Evolutionary conservation across 208 protist genomes (phyloP).

Genomic region (Crithidia mellificae): DNA sequence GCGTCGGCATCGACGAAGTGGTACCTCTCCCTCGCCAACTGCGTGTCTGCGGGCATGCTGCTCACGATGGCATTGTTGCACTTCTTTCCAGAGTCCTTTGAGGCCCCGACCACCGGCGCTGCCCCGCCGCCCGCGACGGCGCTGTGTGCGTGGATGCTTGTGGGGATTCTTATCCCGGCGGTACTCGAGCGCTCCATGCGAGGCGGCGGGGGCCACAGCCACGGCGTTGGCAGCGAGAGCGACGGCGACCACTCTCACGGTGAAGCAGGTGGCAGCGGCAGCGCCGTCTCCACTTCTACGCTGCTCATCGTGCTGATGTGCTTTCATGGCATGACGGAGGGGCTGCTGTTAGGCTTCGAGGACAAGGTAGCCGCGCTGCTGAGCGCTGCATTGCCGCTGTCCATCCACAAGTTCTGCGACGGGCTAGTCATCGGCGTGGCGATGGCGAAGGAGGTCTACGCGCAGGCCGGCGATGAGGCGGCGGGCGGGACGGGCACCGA

Average conservation of each 20-base stretch:
- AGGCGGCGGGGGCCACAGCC: conserved; percentile 29
- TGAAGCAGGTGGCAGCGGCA: conserved; percentile 9
- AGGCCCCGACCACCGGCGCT: neutral
- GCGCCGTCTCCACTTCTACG: conserved; percentile 22
- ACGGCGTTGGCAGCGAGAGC: conserved; percentile 11
- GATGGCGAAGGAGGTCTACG: conserved; percentile 51
- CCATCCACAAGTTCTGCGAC: conserved; percentile 70
- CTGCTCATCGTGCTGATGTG: conserved; percentile 69
- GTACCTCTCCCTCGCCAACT: conserved; percentile 63
- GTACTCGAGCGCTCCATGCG: conserved; percentile 41
- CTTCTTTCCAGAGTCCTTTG: conserved; percentile 53
- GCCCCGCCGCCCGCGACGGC: neutral
- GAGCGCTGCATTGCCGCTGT: conserved; percentile 47
- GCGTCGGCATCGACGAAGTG: conserved; percentile 7
- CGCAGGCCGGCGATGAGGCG: neutral
- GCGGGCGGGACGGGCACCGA: neutral
- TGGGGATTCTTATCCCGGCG: conserved; percentile 64
- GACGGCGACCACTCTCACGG: conserved; percentile 18
- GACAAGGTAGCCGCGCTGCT: conserved; percentile 32
- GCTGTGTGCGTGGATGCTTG: conserved; percentile 45
- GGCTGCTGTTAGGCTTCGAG: conserved; percentile 64
- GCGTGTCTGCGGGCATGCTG: conserved; percentile 68
- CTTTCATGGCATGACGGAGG: conserved; percentile 69
- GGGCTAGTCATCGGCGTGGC: conserved; percentile 74
- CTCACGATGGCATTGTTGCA: conserved; percentile 61